A percentile compares a stretch with the other conserved stretches of the same genome.
Conservation (phyloP, 2,329 filamentous ascomycete species). For the Beauveria varroae region DNA sequence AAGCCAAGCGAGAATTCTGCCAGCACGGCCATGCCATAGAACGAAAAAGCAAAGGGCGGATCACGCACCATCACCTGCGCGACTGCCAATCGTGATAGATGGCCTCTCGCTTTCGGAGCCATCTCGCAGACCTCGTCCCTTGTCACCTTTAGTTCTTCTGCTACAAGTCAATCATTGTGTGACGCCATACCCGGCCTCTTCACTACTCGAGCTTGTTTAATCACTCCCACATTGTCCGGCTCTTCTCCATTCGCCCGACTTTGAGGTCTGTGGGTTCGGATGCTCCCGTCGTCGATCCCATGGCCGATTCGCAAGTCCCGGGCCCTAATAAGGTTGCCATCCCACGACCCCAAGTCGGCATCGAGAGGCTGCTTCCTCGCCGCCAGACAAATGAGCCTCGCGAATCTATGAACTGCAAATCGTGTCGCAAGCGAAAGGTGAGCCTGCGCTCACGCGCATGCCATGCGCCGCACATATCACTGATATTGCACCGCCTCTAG, state of each 20-base stretch:
- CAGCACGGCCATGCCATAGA: not conserved
- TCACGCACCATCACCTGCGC: not conserved
- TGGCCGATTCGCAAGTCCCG: conserved; percentile 25
- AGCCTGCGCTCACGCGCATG: conserved; percentile 17
- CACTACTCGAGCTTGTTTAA: not conserved
- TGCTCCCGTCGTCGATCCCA: conserved; percentile 6
- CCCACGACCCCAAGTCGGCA: conserved; percentile 71
- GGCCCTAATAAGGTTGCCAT: conserved; percentile 46
- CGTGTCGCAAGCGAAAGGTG: conserved; percentile 87
- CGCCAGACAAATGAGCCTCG: conserved; percentile 67
- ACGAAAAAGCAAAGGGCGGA: not conserved
- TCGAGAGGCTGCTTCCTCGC: conserved; percentile 67
- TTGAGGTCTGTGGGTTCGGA: not conserved
- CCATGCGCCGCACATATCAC: not conserved
- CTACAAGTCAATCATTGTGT: not conserved
- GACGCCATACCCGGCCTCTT: not conserved
- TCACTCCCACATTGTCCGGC: not conserved
- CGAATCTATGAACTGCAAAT: conserved; percentile 95
- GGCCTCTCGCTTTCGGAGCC: not conserved
- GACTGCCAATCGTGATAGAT: not conserved
- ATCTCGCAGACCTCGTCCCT: not conserved
- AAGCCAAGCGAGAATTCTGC: not conserved
- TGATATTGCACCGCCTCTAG: conserved; percentile 35
- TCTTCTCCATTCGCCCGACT: not conserved
- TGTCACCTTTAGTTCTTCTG: not conserved